Base-by-base conservation (phyloP, 306 rosid genomes). In the Vigna hirtella region DNA sequence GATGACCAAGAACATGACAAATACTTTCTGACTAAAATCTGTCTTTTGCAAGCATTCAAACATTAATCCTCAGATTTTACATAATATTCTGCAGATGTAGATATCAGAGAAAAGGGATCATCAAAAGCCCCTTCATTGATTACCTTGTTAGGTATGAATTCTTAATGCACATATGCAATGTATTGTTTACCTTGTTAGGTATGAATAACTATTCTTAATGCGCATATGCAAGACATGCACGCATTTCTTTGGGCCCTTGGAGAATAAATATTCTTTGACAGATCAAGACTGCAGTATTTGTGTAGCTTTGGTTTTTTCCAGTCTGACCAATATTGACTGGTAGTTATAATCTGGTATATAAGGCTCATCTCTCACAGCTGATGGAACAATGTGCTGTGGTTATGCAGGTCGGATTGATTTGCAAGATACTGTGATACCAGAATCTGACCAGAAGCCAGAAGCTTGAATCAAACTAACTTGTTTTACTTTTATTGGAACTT, bases 121-220 rank as follows among this genome's bases (percentile, higher is more conserved):
- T 85, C 90, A 7, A 82, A 79, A 50, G 15, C 88, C 7, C 96
- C 97, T 51, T 96, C 99, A 20, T 83, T 93, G 80, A 82, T 91
- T 79, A 87, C 99, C 67, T 87, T 96, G 88, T 84, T 96, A 88
- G 99, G 99, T 96, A 91, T 80, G 87, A 58, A 69, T 43, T 28
- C 30, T 66, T 70, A 24, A 66, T 45, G 68, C 75, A 68, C 8
- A 51, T 67, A 67, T 72, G 70, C 70, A 36, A 36, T 36, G 42
- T 36, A 36, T 36, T 34, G 6, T 5, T 34, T 34, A 34, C 7
- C 38, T 34, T 34, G 38, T 4, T 34, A 34, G 38, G 38, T 34
- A 34, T 34, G 38, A 34, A 34, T 4, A 34, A 7, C 38, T 34
- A 34, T 34, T 34, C 38, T 34, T 34, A 34, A 34, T 34, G 7